These are phyloP conservation scores for Paramecium tetraurelia DNA, from an alignment of 73 alveolate genomes.

Conservation along the genomic window DNA sequence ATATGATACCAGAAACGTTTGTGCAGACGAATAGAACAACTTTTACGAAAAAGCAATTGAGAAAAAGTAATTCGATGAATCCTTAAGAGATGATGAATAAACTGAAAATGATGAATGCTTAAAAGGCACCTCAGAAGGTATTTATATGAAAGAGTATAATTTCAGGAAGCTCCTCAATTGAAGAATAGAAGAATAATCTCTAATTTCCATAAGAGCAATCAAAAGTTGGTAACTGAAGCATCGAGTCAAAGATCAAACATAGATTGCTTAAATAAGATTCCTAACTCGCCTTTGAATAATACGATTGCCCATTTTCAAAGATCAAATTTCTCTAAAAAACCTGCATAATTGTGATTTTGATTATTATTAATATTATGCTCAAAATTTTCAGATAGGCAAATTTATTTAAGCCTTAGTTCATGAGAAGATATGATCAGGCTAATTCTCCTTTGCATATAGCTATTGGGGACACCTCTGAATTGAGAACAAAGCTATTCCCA, in stretches of 20 bases:
- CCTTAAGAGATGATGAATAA: neutral
- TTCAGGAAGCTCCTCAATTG: neutral
- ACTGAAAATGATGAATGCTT: neutral
- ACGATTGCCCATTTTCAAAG: neutral
- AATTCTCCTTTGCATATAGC: conserved; percentile 65
- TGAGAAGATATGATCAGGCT: conserved; percentile 61
- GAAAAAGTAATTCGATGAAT: conserved; percentile 18
- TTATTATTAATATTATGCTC: neutral
- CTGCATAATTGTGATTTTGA: neutral
- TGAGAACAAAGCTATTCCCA: conserved; percentile 60
- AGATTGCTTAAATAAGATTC: neutral
- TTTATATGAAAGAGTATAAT: neutral
- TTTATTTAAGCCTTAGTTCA: conserved; percentile 24
- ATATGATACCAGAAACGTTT: neutral
- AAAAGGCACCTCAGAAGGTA: neutral
- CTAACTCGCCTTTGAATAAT: neutral
- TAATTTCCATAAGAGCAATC: neutral
- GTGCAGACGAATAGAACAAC: neutral
- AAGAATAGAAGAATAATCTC: neutral
- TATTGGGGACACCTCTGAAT: conserved; percentile 29
- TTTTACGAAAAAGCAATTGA: neutral
- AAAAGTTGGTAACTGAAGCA: neutral
- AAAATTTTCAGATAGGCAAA: neutral
- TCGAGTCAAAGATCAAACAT: neutral
- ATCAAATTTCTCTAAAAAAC: neutral